Conservation (phyloP, 768 basidiomycete genomes). For the Melanogaster broomeanus region DNA sequence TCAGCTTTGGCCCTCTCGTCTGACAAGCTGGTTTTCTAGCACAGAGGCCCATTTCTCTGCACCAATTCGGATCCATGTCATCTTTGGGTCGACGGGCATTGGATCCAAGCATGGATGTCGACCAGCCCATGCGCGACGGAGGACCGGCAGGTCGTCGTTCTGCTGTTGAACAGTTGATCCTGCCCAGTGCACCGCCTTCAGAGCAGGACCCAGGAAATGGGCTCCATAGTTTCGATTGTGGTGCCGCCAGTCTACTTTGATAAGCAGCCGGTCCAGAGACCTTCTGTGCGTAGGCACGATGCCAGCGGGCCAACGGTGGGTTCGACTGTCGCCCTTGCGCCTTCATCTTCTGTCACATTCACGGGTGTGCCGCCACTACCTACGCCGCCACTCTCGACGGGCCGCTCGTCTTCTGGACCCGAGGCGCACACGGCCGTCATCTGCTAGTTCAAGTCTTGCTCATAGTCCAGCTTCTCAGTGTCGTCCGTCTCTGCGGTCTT, state of each 20-base stretch:
- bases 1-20: conserved; percentile 4
- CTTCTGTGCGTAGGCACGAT: background rate
- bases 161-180: background rate
- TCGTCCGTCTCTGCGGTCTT: background rate
- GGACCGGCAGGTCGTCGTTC: background rate
- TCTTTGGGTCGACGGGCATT: conserved; percentile 17
- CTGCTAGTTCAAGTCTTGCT: background rate
- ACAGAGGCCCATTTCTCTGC: conserved; percentile 12
- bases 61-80: conserved; percentile 15
- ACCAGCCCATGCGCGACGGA: background rate
- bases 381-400: background rate
- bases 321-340: background rate
- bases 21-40: background rate
- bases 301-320: background rate
- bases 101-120: conserved; percentile 9
- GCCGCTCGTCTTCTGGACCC: background rate
- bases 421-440: too few species aligned
- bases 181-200: background rate
- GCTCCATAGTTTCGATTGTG: background rate
- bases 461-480: background rate
- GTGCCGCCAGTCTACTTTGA: background rate
- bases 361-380: background rate
- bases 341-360: background rate
- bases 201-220: background rate
- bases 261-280: background rate